Percentiles rank a stretch among this genome's conserved stretches.
Evolutionary conservation across 2,329 filamentous ascomycete species (phyloP).

Genomic region (Penicillium sp.): DNA sequence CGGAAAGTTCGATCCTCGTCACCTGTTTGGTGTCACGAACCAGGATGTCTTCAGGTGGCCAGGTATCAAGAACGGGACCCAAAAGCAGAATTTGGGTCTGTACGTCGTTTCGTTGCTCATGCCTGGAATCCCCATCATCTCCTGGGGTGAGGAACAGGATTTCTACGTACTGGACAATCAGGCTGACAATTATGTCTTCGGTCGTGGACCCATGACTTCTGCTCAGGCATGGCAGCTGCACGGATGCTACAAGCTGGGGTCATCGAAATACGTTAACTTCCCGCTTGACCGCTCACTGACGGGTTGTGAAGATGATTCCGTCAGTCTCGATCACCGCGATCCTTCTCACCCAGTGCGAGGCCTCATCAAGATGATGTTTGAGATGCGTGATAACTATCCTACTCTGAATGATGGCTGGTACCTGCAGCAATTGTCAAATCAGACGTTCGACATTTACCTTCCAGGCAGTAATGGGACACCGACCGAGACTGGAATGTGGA

Average conservation of each 20-base stretch:
- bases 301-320: slow-evolving; percentile 58
- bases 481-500: slow-evolving; percentile 63
- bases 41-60: slow-evolving; percentile 69
- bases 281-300: slow-evolving; percentile 53
- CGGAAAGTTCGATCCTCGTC: slow-evolving; percentile 62
- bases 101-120: slow-evolving; percentile 61
- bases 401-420: slow-evolving; percentile 61
- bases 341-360: slow-evolving; percentile 62
- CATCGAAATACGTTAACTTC: slow-evolving; percentile 59
- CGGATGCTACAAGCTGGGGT: slow-evolving; percentile 60
- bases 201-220: slow-evolving; percentile 62
- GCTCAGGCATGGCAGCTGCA: slow-evolving; percentile 63
- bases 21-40: slow-evolving; percentile 65
- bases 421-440: slow-evolving; percentile 57
- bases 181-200: slow-evolving; percentile 65
- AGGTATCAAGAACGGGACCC: slow-evolving; percentile 56
- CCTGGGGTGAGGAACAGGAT: slow-evolving; percentile 68
- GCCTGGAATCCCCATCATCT: slow-evolving; percentile 60
- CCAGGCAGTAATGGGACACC: slow-evolving; percentile 54
- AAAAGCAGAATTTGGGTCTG: slow-evolving; percentile 57
- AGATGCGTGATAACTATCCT: slow-evolving; percentile 57
- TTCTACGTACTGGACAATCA: slow-evolving; percentile 66
- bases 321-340: slow-evolving; percentile 63
- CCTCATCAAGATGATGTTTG: slow-evolving; percentile 61
- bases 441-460: slow-evolving; percentile 51